Evolutionary conservation across 148 eudicot species (phyloP).

Genomic region (Fagopyrum tataricum): DNA sequence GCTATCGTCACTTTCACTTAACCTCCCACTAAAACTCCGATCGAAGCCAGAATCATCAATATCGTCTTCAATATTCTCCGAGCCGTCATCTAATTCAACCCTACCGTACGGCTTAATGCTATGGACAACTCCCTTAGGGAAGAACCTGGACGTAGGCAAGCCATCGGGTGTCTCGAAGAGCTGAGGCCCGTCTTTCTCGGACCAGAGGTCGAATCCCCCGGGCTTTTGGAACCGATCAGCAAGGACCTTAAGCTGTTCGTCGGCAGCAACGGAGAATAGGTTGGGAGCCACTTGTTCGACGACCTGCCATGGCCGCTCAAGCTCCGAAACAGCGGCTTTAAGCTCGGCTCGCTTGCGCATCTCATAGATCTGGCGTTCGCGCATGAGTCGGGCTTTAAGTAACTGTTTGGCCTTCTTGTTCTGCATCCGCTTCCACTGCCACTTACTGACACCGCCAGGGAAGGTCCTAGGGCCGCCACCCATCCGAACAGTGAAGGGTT

Average conservation of each 20-base stretch:
- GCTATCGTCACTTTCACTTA: neutral
- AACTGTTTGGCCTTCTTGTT: slow-evolving; percentile 71
- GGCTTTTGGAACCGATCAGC: slow-evolving; percentile 75
- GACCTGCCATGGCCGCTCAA: slow-evolving; percentile 19
- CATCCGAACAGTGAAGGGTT: slow-evolving; percentile 37
- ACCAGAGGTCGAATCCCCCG: slow-evolving; percentile 86
- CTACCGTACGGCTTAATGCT: slow-evolving; percentile 8
- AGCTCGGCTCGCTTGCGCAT: slow-evolving; percentile 57
- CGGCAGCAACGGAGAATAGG: slow-evolving; percentile 9
- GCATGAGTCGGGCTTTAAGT: slow-evolving; percentile 56
- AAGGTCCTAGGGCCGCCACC: slow-evolving; percentile 85
- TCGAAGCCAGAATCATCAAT: neutral
- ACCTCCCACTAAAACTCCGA: neutral
- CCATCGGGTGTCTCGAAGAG: slow-evolving; percentile 3
- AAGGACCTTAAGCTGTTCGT: slow-evolving; percentile 57
- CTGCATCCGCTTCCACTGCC: slow-evolving; percentile 92
- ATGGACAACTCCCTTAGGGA: slow-evolving; percentile 8
- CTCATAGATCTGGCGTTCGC: slow-evolving; percentile 71
- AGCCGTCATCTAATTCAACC: neutral
- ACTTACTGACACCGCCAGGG: slow-evolving; percentile 81
- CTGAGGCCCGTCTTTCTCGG: slow-evolving; percentile 61
- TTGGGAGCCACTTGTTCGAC: slow-evolving; percentile 42
- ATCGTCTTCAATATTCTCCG: neutral
- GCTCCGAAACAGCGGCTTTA: slow-evolving; percentile 39
- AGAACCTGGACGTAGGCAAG: slow-evolving; percentile 1